These are phyloP conservation scores for Pythium vanterpoolii DNA, from an alignment of 352 stramenopile genomes.

Conservation along the genomic window DNA sequence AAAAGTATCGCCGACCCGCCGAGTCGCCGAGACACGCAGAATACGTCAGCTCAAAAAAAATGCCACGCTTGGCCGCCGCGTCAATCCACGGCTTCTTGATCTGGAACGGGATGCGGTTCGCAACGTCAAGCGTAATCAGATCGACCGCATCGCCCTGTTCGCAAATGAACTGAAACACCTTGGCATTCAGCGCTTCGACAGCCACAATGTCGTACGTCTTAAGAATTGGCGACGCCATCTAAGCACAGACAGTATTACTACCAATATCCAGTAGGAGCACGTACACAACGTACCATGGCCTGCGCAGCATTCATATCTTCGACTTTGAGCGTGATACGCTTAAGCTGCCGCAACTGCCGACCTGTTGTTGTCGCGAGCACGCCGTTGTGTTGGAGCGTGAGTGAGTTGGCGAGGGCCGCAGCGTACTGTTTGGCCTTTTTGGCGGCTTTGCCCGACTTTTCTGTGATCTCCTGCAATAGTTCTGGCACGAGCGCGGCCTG, in stretches of 20 bases:
- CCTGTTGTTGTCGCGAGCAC: conserved; percentile 22
- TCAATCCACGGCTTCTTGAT: conserved; percentile 74
- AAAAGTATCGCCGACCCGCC: conserved; percentile 78
- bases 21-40: conserved; percentile 72
- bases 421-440: conserved; percentile 75
- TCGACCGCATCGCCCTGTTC: conserved; percentile 71
- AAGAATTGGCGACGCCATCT: conserved; percentile 51
- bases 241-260: background rate
- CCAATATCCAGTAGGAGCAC: background rate
- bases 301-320: conserved; percentile 68
- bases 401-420: conserved; percentile 28
- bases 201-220: conserved; percentile 81
- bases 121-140: conserved; percentile 79
- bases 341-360: conserved; percentile 47
- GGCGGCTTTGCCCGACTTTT: conserved; percentile 36
- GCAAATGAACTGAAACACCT: conserved; percentile 84
- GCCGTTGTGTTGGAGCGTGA: conserved; percentile 36
- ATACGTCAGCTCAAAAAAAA: conserved; percentile 85
- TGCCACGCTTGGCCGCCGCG: conserved; percentile 59
- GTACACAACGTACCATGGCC: conserved; percentile 39
- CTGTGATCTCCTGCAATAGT: conserved; percentile 31
- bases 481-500: conserved; percentile 28
- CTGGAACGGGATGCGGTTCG: conserved; percentile 74
- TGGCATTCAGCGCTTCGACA: conserved; percentile 50
- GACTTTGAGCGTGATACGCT: conserved; percentile 70